Evolutionary conservation across 1,284 basidiomycete species (phyloP), one percentile per base, ranked within the genome.

Genomic region (Volvariella volvacea): DNA sequence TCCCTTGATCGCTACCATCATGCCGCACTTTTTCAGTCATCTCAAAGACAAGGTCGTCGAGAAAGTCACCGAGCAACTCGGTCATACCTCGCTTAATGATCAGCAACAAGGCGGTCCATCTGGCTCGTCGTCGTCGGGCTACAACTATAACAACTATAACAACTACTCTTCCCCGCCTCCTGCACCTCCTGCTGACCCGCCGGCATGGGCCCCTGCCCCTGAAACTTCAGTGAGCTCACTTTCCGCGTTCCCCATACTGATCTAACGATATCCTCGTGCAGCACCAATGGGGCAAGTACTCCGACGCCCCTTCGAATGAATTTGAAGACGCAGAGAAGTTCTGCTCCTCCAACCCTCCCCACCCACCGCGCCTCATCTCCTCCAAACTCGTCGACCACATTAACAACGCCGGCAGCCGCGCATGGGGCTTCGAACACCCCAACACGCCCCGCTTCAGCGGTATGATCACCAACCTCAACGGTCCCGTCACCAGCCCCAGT

Each of bases 241-340:
- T 22, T 21, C 42, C 33, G 14, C 3, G 20, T 39, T 43, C 30
- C 9, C 7, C 7, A 22, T 38, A 17, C 1, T 34, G 28, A 41
- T 10, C 39, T 17, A 25, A 22, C 15, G 15, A 17, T 31, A 25
- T 22, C 28, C 22, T 16, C 44, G 37, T 25, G 21, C 16, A 73
- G 70, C 67, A 78, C 51, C 50, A 52, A 12, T 58, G 55, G 10
- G 80, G 80, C 2, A 68, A 73, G 39, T 66, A 58, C 48, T 66
- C 67, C 39, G 81, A 84, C 50, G 80, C 80, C 2, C 56, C 74
- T 0, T 64, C 71, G 17, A 61, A 72, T 6, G 76, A 80, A 47
- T 83, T 63, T 54, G 56, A 68, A 44, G 59, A 59, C 4, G 80
- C 73, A 1, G 66, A 76, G 48, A 44, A 44, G 2, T 84, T 79